Percentiles rank a stretch among this genome's conserved stretches.
Evolutionary conservation across 495 filamentous ascomycete genomes (phyloP).

Genomic region (Annulohypoxylon bovei): DNA sequence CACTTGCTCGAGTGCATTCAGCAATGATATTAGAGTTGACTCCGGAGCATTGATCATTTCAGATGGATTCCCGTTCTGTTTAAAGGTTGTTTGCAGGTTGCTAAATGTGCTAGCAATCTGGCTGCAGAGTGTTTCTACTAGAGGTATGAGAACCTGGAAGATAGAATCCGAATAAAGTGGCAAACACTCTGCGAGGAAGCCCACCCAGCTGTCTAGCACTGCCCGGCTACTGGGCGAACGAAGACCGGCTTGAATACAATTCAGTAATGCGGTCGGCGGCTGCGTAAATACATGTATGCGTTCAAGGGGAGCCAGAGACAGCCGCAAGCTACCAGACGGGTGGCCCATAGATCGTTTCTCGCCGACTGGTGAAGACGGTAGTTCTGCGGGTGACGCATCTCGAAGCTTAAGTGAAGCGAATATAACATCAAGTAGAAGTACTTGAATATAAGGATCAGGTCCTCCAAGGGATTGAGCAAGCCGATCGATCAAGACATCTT

Average conservation of each 20-base stretch:
- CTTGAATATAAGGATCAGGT: conserved; percentile 73
- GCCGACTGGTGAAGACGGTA: conserved; percentile 53
- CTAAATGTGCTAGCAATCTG: conserved; percentile 77
- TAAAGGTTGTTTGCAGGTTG: conserved; percentile 67
- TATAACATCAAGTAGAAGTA: conserved; percentile 77
- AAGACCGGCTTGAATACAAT: conserved; percentile 84
- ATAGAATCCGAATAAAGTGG: conserved; percentile 83
- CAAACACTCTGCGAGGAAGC: conserved; percentile 83
- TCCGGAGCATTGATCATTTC: conserved; percentile 63
- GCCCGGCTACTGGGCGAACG: conserved; percentile 76
- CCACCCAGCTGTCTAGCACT: conserved; percentile 90
- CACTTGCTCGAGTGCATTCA: conserved; percentile 90
- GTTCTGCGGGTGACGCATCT: conserved; percentile 58
- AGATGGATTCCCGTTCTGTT: conserved; percentile 45
- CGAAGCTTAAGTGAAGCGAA: conserved; percentile 75
- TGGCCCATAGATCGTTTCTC: conserved; percentile 53
- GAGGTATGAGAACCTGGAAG: conserved; percentile 87
- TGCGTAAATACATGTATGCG: conserved; percentile 50
- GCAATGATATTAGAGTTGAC: conserved; percentile 74
- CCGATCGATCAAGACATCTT: conserved; percentile 74
- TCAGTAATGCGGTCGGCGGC: conserved; percentile 79
- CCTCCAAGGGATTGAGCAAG: conserved; percentile 71
- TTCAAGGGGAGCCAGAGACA: conserved; percentile 41
- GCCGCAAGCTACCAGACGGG: conserved; percentile 41
- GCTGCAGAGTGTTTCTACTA: conserved; percentile 87